Base-by-base conservation (phyloP, 768 basidiomycete genomes). In the Lactarius psammicola region DNA sequence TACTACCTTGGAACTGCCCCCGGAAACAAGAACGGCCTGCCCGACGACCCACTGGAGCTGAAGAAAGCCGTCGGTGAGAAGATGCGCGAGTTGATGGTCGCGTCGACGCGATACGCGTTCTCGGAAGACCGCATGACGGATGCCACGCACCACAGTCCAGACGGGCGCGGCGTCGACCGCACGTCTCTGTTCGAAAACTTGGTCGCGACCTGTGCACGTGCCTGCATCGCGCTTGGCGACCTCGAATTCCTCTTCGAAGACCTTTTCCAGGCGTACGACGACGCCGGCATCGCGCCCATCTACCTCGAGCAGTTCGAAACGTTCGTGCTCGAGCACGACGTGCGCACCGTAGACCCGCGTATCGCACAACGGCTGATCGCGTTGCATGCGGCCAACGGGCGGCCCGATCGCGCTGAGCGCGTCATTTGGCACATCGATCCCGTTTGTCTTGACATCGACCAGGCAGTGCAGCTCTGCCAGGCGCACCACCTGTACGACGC, bases 401-500 rank as follows among this genome's bases (percentile, higher is more conserved):
- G 87, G 40, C 86, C 88, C 9, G 90, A 92, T 57, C 80, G 86
- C 3, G 92, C 90, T 1, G 95, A 99, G 75, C 85, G 86, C 34
- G 80, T 98, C 63, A 96, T 99, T 62, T 98, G 95, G 94, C 93
- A 96, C 73, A 93, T 98, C 69, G 92, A 97, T 70, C 94, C 96
- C 1, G 78, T 84, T 2, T 92, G 88, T 70, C 78, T 99, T 65
- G 97, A 99, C 73, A 87, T 98, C 76, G 92, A 98, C 72, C 96
- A 98, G 77, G 89, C 90, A 5, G 90, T 98, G 69, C 82, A 76
- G 30, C 81, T 99, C 5, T 99, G 97, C 72, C 89, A 94, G 75
- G 82, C 77, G 64, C 84, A 94, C 72, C 82, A 82, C 31, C 84
- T 98, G 5, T 97, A 94, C 78, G 96, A 98, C 71, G 95, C 96